These are phyloP conservation scores for Angomonas ambiguus DNA, from an alignment of 208 protist genomes.

Conservation along the genomic window DNA sequence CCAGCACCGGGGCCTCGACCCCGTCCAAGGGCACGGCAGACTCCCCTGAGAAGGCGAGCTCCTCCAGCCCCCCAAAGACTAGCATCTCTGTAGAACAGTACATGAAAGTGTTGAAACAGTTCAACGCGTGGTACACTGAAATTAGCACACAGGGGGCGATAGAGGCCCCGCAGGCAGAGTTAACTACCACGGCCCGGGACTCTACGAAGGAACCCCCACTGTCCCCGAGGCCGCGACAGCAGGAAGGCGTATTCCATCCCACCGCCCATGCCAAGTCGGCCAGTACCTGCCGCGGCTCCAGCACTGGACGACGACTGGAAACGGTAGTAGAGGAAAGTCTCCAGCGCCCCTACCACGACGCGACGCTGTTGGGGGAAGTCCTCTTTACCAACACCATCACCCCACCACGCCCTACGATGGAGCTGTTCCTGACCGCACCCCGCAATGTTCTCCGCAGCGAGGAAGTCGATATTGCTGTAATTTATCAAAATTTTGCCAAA, in stretches of 20 bases:
- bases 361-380: conserved; percentile 32
- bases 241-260: neutral
- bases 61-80: too few relatives aligned
- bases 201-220: too few relatives aligned
- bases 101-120: conserved; percentile 42
- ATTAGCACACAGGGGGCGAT: conserved; percentile 5
- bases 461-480: conserved; percentile 47
- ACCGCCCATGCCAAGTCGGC: neutral
- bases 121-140: conserved; percentile 30
- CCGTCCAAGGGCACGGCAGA: too few relatives aligned
- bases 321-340: neutral
- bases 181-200: neutral
- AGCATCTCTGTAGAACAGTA: conserved; percentile 56
- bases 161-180: neutral
- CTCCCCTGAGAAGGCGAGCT: too few relatives aligned
- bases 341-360: conserved; percentile 19
- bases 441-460: conserved; percentile 30
- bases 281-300: neutral
- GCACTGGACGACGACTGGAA: neutral
- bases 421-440: conserved; percentile 67
- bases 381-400: conserved; percentile 40
- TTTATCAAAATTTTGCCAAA: conserved; percentile 76
- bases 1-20: conserved; percentile 32
- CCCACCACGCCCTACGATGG: conserved; percentile 43
- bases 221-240: neutral